Conservation (phyloP, 139 green algal species). For the Chlamydomonas sphaeroides region DNA sequence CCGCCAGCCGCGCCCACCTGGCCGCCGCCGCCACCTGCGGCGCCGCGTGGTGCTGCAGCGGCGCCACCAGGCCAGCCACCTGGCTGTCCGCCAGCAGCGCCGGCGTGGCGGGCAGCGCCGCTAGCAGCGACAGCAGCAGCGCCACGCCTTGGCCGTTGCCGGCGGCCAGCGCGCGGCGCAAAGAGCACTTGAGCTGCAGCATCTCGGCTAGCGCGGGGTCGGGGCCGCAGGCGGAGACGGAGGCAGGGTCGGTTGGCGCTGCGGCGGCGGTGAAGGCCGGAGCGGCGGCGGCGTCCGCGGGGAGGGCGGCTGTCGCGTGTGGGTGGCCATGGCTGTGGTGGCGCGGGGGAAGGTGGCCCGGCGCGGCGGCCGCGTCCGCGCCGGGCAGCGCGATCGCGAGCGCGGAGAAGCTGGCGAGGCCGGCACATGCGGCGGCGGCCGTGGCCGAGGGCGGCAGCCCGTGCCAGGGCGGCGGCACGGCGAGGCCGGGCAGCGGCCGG, state of each 20-base stretch:
- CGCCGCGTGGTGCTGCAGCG: conserved; percentile 1
- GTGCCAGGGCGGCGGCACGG: background rate
- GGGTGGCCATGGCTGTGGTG: no score
- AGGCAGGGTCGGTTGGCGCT: no score
- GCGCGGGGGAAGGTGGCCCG: no score
- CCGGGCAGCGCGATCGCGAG: background rate
- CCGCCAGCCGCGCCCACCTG: background rate
- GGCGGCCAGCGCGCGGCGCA: conserved; percentile 6
- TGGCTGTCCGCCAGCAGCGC: conserved; percentile 31
- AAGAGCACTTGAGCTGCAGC: conserved; percentile 35
- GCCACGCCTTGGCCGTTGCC: background rate
- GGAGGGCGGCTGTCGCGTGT: no score
- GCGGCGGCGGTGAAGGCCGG: background rate
- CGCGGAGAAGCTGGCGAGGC: background rate
- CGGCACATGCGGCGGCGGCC: background rate
- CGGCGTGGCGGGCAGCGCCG: conserved; percentile 18
- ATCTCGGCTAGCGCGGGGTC: background rate
- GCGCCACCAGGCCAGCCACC: conserved; percentile 19
- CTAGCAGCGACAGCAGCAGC: conserved; percentile 34
- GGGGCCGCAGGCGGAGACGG: background rate
- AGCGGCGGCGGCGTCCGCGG: no score
- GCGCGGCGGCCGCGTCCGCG: background rate
- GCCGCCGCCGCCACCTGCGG: conserved; percentile 20
- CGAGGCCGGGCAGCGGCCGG: conserved; percentile 8
- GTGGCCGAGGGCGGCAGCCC: background rate